A percentile compares a stretch with the other conserved stretches of the same genome.
phyloP scores from a whole-genome alignment of 345 rosid genomes.

The Hibiscus tridactylites region DNA sequence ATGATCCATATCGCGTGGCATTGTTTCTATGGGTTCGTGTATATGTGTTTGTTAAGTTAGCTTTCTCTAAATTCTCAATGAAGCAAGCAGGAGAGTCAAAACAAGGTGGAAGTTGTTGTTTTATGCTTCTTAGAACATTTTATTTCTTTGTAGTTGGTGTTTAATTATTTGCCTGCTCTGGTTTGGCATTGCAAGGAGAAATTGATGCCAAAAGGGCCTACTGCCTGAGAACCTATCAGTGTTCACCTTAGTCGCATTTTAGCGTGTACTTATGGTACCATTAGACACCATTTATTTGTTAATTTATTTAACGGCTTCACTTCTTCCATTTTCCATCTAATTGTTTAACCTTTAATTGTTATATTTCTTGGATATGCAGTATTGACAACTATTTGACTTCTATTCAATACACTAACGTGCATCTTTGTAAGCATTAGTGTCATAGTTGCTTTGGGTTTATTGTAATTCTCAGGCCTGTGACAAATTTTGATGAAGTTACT shows the following conservation, averaged over 20 bases:
- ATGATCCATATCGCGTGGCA: not conserved
- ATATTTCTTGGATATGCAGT: not conserved
- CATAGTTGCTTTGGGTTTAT: not conserved
- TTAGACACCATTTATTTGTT: not conserved
- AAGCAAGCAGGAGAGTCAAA: not conserved
- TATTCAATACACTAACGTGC: not conserved
- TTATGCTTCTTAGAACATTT: not conserved
- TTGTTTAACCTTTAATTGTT: too few species aligned
- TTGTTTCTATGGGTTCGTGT: not conserved
- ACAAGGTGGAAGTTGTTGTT: not conserved
- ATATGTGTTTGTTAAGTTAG: not conserved
- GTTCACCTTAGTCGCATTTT: conserved; percentile 2
- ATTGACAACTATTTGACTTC: not conserved
- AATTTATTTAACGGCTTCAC: not conserved
- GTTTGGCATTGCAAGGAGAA: not conserved
- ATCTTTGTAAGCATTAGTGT: not conserved
- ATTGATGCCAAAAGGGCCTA: not conserved
- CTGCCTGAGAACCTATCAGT: not conserved
- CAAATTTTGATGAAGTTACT: conserved; percentile 72
- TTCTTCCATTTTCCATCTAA: too few species aligned
- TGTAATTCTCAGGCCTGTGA: conserved; percentile 51
- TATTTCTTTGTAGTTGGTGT: not conserved
- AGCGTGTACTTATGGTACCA: not conserved
- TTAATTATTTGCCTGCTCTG: not conserved
- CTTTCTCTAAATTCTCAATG: not conserved